Conservation (phyloP, 768 basidiomycete species). For the Butyriboletus loyo region DNA sequence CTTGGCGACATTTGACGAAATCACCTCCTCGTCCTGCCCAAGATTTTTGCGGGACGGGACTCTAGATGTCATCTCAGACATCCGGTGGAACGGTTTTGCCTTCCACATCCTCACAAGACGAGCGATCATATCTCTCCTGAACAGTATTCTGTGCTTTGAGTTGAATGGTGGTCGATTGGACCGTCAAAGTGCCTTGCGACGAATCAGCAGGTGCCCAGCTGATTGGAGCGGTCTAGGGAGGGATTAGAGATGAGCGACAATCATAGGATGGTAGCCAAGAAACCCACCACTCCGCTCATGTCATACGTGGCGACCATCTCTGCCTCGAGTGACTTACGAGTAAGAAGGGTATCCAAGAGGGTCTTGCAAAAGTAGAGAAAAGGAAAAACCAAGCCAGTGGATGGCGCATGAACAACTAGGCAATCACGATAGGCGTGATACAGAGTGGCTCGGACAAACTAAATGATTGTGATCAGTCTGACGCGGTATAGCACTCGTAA, state of each 20-base stretch:
- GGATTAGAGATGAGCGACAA: neutral
- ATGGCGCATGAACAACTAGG: neutral
- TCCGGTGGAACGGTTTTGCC: neutral
- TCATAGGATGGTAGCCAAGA: too few species aligned
- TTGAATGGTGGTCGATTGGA: neutral
- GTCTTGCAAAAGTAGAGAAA: neutral
- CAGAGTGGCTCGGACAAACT: neutral
- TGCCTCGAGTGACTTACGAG: constrained; percentile 4
- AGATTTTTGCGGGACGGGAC: too few species aligned
- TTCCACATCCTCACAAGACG: neutral
- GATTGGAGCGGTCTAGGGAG: neutral
- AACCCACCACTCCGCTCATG: neutral
- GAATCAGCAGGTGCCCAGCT: neutral
- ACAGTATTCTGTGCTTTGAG: neutral
- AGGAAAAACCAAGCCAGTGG: neutral
- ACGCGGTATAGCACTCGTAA: neutral
- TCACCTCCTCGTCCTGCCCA: too few species aligned
- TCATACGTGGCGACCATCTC: neutral
- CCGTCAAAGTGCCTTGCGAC: too few species aligned
- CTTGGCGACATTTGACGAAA: neutral
- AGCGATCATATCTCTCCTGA: neutral
- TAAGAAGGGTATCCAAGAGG: constrained; percentile 10
- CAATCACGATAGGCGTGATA: neutral
- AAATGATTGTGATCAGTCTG: neutral
- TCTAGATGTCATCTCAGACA: neutral